Base-by-base conservation (phyloP, 176 grass and related monocot species). In the Zea luxurians region DNA sequence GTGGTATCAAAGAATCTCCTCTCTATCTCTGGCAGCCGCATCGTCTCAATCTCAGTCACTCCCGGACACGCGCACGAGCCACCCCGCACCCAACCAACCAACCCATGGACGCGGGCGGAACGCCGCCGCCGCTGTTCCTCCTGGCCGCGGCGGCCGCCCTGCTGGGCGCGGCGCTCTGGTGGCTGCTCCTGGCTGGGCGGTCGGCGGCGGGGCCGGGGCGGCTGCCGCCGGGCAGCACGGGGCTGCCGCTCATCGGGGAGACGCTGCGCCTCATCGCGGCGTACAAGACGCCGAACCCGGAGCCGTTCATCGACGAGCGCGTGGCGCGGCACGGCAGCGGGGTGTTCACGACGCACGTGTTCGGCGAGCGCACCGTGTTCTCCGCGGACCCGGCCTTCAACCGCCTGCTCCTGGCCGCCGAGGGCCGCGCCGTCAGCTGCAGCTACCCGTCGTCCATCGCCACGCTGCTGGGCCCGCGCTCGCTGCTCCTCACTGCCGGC, bases 361-460 rank as follows among this genome's bases (percentile, higher is more conserved):
- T 97, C 58, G 94, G 94, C 34, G 91, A 97, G 91, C 90, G 91
- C 81, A 97, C 94, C 48, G 84, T 97, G 68, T 97, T 93, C 94
- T 93, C 91, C 66, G 89, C 88, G 4, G 91, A 97, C 86, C 91
- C 91, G 45, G 91, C 90, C 63, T 97, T 97, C 82, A 97, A 97
- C 76, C 84, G 88, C 71, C 58, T 82, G 71, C 84, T 93, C 44
- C 90, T 99, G 53, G 73, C 81, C n/a, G 89, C 87, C 17, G 96
- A 99, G 83, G 96, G 96, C 15, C 87, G 90, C 18, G 73, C 84
- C 57, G 92, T 94, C 53, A 79, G 90, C 83, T 86, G 78, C 86
- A 99, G 96, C 88, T 99, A 99, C 81, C 96, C 92, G 7, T 93
- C 96, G 8, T 99, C 96, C 80, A 99, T 99, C 83, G 64, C 85